Evolutionary conservation across 768 basidiomycete genomes (phyloP).

Genomic region (Kwoniella bestiolae): DNA sequence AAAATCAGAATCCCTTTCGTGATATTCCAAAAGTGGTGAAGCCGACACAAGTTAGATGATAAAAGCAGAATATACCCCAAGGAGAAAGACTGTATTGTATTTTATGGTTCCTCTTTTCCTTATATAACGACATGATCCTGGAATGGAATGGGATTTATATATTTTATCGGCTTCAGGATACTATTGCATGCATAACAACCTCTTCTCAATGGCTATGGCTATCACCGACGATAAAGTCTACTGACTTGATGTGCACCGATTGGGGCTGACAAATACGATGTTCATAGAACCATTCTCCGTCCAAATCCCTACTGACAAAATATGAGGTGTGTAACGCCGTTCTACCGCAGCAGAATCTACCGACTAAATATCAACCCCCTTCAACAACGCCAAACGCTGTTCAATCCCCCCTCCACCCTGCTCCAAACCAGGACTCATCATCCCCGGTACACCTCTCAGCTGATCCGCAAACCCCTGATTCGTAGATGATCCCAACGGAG

Average conservation of each 20-base stretch:
- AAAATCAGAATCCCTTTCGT: too few relatives aligned
- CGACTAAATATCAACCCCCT: constrained; percentile 16
- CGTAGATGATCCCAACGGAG: constrained; percentile 4
- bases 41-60: not conserved
- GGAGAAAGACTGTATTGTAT: not conserved
- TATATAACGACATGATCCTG: not conserved
- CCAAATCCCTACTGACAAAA: not conserved
- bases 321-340: too few relatives aligned
- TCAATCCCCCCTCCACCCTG: constrained; percentile 33
- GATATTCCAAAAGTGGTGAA: too few relatives aligned
- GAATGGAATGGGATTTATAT: not conserved
- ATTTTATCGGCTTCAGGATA: not conserved
- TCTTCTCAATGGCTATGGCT: too few relatives aligned
- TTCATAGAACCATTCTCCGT: not conserved
- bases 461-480: not conserved
- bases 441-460: constrained; percentile 7
- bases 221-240: not conserved
- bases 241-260: not conserved
- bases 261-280: not conserved
- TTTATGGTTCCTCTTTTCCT: not conserved
- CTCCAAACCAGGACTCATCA: constrained; percentile 35
- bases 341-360: too few relatives aligned
- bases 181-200: not conserved
- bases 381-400: constrained; percentile 38
- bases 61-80: not conserved